These are phyloP conservation scores for Blastomyces parvus DNA, from an alignment of 2,329 filamentous ascomycete genomes.

Conservation along the genomic window DNA sequence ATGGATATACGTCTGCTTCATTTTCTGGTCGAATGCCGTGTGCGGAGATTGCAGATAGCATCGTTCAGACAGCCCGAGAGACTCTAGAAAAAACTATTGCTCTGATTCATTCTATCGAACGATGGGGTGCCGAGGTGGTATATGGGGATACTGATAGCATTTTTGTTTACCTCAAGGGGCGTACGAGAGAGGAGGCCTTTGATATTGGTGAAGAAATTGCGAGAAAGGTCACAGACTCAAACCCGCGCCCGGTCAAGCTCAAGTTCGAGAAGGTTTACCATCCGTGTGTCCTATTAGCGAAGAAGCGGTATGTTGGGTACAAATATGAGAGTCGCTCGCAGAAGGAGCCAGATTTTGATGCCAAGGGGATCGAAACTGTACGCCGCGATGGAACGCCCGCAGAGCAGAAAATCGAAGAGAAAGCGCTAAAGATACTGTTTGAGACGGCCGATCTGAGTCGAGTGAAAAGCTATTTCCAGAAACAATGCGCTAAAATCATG, in stretches of 20 bases:
- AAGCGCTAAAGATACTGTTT: constrained; percentile 78
- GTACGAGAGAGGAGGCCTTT: constrained; percentile 81
- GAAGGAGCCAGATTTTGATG: constrained; percentile 77
- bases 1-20: constrained; percentile 92
- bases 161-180: constrained; percentile 81
- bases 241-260: constrained; percentile 83
- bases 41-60: constrained; percentile 94
- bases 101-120: constrained; percentile 74
- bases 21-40: constrained; percentile 98
- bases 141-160: constrained; percentile 97
- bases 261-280: constrained; percentile 99
- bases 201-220: constrained; percentile 88
- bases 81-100: constrained; percentile 91
- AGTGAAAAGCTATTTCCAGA: constrained; percentile 83
- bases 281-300: constrained; percentile 84
- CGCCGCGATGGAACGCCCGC: constrained; percentile 88
- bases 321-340: constrained; percentile 80
- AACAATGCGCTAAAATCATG: constrained; percentile 88
- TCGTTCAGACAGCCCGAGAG: constrained; percentile 90
- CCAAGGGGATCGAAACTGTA: constrained; percentile 97
- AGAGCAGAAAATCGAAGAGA: constrained; percentile 94
- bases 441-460: constrained; percentile 79
- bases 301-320: constrained; percentile 97
- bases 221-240: constrained; percentile 74
- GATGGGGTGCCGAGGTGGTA: constrained; percentile 92